Percentiles rank a stretch among this genome's conserved stretches.
Evolutionary conservation across 169 alveolate genomes (phyloP).

Genomic region (Eimeria praecox): DNA sequence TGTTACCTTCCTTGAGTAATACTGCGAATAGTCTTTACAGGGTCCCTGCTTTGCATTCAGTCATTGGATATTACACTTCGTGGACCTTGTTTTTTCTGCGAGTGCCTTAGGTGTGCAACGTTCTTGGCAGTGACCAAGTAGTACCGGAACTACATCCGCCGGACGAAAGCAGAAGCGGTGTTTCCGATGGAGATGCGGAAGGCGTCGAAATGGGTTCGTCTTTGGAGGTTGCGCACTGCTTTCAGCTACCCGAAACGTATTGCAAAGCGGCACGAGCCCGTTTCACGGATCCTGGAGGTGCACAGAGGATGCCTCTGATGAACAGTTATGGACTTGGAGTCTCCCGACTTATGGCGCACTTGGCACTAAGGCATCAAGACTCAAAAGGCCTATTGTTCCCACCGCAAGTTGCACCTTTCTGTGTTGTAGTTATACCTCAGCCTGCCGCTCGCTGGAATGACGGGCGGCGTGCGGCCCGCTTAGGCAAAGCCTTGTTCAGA

Average conservation of each 20-base stretch:
- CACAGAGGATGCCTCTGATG: constrained; percentile 19
- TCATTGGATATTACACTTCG: neutral
- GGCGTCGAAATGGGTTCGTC: neutral
- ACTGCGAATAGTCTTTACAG: neutral
- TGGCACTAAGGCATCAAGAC: constrained; percentile 52
- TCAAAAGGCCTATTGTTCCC: constrained; percentile 41
- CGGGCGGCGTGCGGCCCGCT: constrained; percentile 26
- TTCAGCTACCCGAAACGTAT: constrained; percentile 47
- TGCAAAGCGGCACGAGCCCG: constrained; percentile 58
- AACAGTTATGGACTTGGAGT: constrained; percentile 62
- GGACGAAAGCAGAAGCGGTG: neutral
- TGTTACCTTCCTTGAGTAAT: neutral
- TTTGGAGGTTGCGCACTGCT: constrained; percentile 75
- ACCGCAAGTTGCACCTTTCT: constrained; percentile 69
- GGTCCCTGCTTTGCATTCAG: neutral
- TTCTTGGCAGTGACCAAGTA: constrained; percentile 25
- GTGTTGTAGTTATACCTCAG: constrained; percentile 48
- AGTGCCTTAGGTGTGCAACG: constrained; percentile 30
- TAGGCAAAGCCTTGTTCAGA: constrained; percentile 37
- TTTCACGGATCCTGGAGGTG: constrained; percentile 60
- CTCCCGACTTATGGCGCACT: constrained; percentile 59
- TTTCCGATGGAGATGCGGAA: neutral
- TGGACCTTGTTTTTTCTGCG: neutral
- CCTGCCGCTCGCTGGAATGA: constrained; percentile 66
- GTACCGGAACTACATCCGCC: neutral